These are phyloP conservation scores for Penicillium expansum DNA, from an alignment of 2,329 filamentous ascomycete genomes.

Conservation along the genomic window DNA sequence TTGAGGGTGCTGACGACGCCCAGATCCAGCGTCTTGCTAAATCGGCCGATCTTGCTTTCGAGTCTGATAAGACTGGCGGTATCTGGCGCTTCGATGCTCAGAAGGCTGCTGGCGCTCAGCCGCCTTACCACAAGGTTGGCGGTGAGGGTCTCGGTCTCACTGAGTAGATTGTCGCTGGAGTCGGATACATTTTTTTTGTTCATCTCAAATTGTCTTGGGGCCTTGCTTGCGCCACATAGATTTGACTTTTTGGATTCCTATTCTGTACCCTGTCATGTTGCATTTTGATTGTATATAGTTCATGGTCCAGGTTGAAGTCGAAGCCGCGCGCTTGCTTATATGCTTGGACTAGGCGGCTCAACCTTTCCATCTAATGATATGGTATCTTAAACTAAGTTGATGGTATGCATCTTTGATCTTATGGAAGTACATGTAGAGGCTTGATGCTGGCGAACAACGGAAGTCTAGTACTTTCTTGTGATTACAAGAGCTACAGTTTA, in stretches of 20 bases:
- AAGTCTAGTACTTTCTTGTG: neutral
- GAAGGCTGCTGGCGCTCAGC: constrained; percentile 47
- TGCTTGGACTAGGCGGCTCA: constrained; percentile 6
- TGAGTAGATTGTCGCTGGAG: constrained; percentile 7
- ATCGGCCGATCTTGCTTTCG: constrained; percentile 46
- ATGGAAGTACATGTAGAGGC: neutral
- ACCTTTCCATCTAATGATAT: constrained; percentile 21
- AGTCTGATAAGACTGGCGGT: constrained; percentile 65
- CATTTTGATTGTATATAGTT: constrained; percentile 28
- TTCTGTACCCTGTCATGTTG: constrained; percentile 14
- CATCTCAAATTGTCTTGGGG: neutral
- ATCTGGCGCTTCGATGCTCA: constrained; percentile 66
- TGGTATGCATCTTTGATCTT: neutral
- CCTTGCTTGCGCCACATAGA: constrained; percentile 18
- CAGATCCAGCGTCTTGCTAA: constrained; percentile 45
- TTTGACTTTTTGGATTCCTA: constrained; percentile 14
- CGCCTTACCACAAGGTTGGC: constrained; percentile 44
- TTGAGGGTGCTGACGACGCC: constrained; percentile 36
- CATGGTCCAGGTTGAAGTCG: constrained; percentile 12
- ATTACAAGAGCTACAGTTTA: neutral
- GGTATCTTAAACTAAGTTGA: constrained; percentile 4
- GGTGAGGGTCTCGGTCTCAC: constrained; percentile 41
- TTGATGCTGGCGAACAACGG: neutral
- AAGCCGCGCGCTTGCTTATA: constrained; percentile 8
- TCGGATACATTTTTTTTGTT: neutral